These are phyloP conservation scores for Skeletonema potamos DNA, from an alignment of 108 stramenopile species.

Conservation along the genomic window DNA sequence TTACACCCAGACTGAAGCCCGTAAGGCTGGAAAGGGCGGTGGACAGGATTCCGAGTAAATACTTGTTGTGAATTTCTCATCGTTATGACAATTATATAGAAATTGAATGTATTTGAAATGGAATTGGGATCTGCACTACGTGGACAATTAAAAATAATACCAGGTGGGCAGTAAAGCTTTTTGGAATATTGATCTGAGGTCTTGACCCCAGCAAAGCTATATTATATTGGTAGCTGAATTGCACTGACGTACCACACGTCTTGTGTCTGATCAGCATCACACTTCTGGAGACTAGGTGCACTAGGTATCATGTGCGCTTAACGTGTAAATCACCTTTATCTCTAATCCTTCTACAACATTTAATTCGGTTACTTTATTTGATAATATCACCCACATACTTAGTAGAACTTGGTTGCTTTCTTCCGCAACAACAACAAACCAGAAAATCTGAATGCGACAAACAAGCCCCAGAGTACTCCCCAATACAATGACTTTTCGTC, in stretches of 20 bases:
- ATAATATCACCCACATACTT: not conserved
- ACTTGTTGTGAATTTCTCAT: not conserved
- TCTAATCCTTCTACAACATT: not conserved
- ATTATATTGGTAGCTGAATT: not conserved
- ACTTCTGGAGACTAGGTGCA: constrained; percentile 1
- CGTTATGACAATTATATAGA: not conserved
- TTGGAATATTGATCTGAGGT: not conserved
- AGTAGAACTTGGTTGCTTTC: constrained; percentile 77
- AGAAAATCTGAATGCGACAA: constrained; percentile 56
- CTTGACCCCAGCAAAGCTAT: not conserved
- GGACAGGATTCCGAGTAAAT: constrained; percentile 80
- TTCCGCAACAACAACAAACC: constrained; percentile 57
- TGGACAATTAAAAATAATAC: not conserved
- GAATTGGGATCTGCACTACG: not conserved
- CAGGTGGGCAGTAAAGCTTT: not conserved
- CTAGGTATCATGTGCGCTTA: not conserved
- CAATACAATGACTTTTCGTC: constrained; percentile 56
- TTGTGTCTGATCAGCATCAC: not conserved
- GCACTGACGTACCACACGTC: not conserved
- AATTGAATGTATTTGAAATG: constrained; percentile 3
- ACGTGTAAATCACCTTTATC: constrained; percentile 1
- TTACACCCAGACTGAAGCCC: constrained; percentile 89
- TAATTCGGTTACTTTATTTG: not conserved
- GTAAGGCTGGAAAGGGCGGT: constrained; percentile 77
- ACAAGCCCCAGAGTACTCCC: constrained; percentile 55